A percentile compares a stretch with the other conserved stretches of the same genome.
Conservation (phyloP, 192 early-diverging fungal genomes). For the Umbelopsis sp. region DNA sequence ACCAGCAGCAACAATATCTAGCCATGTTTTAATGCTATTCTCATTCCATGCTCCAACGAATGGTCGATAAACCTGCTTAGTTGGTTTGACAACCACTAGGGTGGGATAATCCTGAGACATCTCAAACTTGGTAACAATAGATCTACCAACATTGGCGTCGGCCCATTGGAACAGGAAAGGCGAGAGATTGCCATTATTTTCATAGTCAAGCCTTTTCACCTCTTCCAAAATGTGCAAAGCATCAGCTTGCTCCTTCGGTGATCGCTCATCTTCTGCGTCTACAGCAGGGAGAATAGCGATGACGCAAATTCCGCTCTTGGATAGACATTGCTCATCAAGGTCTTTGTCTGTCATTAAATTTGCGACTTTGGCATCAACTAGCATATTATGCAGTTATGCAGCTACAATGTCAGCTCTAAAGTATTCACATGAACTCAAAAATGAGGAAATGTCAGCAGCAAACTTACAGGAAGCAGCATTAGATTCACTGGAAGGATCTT, state of each 20-base stretch:
- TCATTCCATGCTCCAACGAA: constrained; percentile 64
- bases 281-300: constrained; percentile 46
- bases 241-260: constrained; percentile 41
- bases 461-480: not conserved
- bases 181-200: constrained; percentile 17
- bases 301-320: constrained; percentile 42
- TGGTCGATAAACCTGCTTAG: constrained; percentile 58
- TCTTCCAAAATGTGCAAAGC: constrained; percentile 43
- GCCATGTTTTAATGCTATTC: constrained; percentile 59
- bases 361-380: constrained; percentile 40
- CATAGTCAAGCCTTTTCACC: constrained; percentile 44
- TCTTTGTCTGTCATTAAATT: constrained; percentile 41
- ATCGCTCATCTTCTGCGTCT: constrained; percentile 43
- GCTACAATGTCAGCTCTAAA: not conserved
- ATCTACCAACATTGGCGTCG: constrained; percentile 49
- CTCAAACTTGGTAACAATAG: constrained; percentile 54
- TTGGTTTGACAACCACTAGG: constrained; percentile 57
- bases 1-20: constrained; percentile 46
- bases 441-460: constrained; percentile 1
- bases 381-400: not conserved
- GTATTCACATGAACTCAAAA: not conserved
- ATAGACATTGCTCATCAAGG: constrained; percentile 44
- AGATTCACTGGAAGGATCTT: not conserved
- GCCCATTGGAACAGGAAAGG: constrained; percentile 67
- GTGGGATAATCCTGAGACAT: constrained; percentile 62